Evolutionary conservation across 495 filamentous ascomycete species (phyloP).

Genomic region (Hyaloscypha variabilis): DNA sequence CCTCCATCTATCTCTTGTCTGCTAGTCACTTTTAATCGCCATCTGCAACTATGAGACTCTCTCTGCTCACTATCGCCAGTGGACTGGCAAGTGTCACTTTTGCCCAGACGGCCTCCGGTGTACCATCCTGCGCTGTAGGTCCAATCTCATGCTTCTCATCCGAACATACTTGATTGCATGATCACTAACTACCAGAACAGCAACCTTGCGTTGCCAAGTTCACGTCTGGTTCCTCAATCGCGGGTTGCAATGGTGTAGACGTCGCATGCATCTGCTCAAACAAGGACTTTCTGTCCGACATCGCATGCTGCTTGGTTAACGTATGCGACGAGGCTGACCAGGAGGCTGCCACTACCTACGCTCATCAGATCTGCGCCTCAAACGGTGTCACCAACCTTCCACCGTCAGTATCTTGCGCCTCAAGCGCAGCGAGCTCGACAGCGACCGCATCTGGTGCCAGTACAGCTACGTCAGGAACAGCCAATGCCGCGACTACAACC

Average conservation of each 20-base stretch:
- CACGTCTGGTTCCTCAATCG: conserved; percentile 43
- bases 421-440: conserved; percentile 4
- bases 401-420: conserved; percentile 25
- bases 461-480: not conserved
- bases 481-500: conserved; percentile 6
- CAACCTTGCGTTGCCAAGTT: conserved; percentile 54
- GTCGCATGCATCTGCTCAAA: conserved; percentile 70
- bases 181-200: conserved; percentile 37
- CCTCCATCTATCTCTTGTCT: not conserved
- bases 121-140: conserved; percentile 61
- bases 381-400: conserved; percentile 41
- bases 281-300: conserved; percentile 56
- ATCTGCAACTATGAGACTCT: conserved; percentile 40
- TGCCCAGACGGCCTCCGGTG: conserved; percentile 29
- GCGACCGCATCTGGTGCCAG: not conserved
- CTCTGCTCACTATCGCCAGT: conserved; percentile 37
- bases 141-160: not conserved
- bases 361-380: conserved; percentile 36
- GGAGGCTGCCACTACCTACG: conserved; percentile 38
- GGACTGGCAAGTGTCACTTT: conserved; percentile 19
- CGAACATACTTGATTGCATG: not conserved
- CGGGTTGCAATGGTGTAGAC: conserved; percentile 57
- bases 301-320: conserved; percentile 67
- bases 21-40: not conserved
- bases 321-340: conserved; percentile 59